Conservation (phyloP, 1,139 yeast genomes). For the Saccharomyces pastorianus region DNA sequence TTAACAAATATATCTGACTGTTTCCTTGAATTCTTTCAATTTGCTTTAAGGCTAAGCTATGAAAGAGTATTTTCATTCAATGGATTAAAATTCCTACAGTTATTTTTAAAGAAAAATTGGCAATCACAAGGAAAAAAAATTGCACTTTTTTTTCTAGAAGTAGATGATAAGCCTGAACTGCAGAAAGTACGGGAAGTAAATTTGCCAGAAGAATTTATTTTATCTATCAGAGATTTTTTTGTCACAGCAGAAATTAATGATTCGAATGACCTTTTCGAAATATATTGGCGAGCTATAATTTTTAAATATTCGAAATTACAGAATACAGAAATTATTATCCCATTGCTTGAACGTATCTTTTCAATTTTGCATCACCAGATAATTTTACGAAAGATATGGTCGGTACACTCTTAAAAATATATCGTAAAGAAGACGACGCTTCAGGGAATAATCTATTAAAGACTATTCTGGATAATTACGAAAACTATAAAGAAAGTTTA, state of each 20-base stretch:
- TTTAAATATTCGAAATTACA: slow-evolving; percentile 14
- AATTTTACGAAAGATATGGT: slow-evolving; percentile 25
- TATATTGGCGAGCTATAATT: slow-evolving; percentile 31
- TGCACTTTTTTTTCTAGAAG: slow-evolving; percentile 39
- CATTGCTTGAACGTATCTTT: slow-evolving; percentile 10
- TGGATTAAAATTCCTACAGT: slow-evolving; percentile 42
- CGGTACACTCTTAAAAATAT: slow-evolving; percentile 17
- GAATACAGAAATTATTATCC: slow-evolving; percentile 8
- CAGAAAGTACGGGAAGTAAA: slow-evolving; percentile 11
- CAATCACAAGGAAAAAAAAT: slow-evolving; percentile 32
- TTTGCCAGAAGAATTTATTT: slow-evolving; percentile 17
- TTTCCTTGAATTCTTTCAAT: slow-evolving; percentile 44
- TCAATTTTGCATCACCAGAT: not conserved
- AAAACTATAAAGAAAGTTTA: slow-evolving; percentile 14
- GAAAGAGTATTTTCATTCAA: slow-evolving; percentile 41
- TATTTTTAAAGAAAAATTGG: slow-evolving; percentile 40
- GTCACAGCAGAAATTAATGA: slow-evolving; percentile 2
- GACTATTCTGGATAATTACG: slow-evolving; percentile 8
- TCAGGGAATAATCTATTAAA: slow-evolving; percentile 5
- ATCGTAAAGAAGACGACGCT: slow-evolving; percentile 5
- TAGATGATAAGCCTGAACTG: slow-evolving; percentile 21
- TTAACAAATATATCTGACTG: slow-evolving; percentile 31
- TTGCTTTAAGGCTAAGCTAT: slow-evolving; percentile 37
- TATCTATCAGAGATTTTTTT: slow-evolving; percentile 3
- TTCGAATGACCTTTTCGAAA: slow-evolving; percentile 28